Evolutionary conservation across 2,329 filamentous ascomycete species (phyloP).

Genomic region (Biscogniauxia mediterranea): DNA sequence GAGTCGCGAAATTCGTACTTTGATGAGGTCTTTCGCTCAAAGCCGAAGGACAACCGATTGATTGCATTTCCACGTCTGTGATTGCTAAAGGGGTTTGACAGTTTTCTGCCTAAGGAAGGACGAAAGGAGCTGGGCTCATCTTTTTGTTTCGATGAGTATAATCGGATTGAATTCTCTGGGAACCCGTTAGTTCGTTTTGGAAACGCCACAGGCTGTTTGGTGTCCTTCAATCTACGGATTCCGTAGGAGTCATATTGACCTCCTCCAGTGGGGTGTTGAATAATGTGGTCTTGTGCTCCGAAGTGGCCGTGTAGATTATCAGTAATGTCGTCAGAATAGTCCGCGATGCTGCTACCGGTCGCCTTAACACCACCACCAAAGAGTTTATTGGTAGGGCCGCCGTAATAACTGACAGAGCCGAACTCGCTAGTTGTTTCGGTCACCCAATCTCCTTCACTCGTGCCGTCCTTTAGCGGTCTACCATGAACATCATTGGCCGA

Average conservation of each 20-base stretch:
- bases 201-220: conserved; percentile 14
- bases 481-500: background rate
- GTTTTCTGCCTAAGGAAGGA: conserved; percentile 3
- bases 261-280: conserved; percentile 16
- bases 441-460: conserved; percentile 38
- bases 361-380: conserved; percentile 15
- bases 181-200: conserved; percentile 15
- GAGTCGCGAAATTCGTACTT: conserved; percentile 33
- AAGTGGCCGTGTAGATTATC: conserved; percentile 7
- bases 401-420: conserved; percentile 16
- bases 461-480: conserved; percentile 9
- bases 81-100: conserved; percentile 18
- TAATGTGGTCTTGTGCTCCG: conserved; percentile 19
- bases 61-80: conserved; percentile 8
- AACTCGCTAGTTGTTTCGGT: conserved; percentile 36
- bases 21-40: conserved; percentile 17
- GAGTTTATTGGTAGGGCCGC: background rate
- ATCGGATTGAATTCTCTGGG: conserved; percentile 17
- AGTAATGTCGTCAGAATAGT: conserved; percentile 39
- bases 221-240: conserved; percentile 15
- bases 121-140: conserved; percentile 1
- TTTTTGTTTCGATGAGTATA: conserved; percentile 8
- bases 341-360: conserved; percentile 44
- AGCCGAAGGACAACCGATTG: conserved; percentile 17
- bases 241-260: conserved; percentile 9